Evolutionary conservation across 129 eudicot genomes (phyloP), one percentile per base, ranked within the genome.

Genomic region (Scalesia atractyloides): DNA sequence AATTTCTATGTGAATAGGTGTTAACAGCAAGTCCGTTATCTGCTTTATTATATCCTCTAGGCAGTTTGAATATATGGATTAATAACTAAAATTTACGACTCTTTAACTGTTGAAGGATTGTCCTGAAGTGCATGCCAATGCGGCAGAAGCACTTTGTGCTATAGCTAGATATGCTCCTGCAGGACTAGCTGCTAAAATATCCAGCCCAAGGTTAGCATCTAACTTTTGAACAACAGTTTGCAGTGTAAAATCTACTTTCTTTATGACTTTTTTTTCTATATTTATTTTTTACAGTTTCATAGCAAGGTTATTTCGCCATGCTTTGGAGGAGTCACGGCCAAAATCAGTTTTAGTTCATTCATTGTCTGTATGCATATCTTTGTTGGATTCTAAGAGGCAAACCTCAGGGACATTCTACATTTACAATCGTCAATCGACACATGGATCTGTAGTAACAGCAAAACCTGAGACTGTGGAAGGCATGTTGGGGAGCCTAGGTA

Each of bases 71-170:
- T 57, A n/a, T 57, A 24, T 43, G 12, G 62, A 75, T 22, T 68
- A 50, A 53, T 19, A 66, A 67, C 49, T 52, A 51, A 75, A 77
- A 3, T 58, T 51, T 52, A 53, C 73, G 24, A 83, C 59, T 22
- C 34, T 24, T 24, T 33, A 19, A 62, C 46, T 77, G 4, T 73
- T 75, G 79, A 86, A 94, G 98, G 98, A 94, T 85, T 94, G 76
- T 59, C 96, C 98, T 43, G 96, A 90, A 86, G 98, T 94, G 72
- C 98, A 94, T 94, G 97, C 91, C 33, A 94, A 94, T 81, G 98
- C 97, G 71, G 97, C 98, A 70, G 97, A 94, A 82, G 82, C 89
- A 10, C 91, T 94, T 53, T 90, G 96, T 84, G 87, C 98, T 64
- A 86, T 88, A 46, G 83, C 97, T 53, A 86, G 97, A 78, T 94